Evolutionary conservation across 202 grass and related monocot genomes (phyloP).

Genomic region (Cymbopogon flexuosus): DNA sequence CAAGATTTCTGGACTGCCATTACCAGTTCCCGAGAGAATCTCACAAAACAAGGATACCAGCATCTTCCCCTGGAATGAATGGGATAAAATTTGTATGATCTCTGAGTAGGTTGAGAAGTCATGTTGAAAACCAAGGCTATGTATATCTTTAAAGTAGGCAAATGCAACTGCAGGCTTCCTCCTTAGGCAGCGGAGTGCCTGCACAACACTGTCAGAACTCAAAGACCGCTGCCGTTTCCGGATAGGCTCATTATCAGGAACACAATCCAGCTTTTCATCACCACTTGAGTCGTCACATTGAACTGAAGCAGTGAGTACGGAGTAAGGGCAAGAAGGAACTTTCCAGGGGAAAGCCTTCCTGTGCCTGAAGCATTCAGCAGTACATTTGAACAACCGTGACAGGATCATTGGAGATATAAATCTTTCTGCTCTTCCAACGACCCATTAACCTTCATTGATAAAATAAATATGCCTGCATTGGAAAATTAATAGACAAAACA

Average conservation of each 20-base stretch:
- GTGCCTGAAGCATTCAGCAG: constrained; percentile 22
- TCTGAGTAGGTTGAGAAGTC: constrained; percentile 51
- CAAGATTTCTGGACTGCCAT: constrained; percentile 22
- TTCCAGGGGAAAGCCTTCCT: background rate
- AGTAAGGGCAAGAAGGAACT: constrained; percentile 12
- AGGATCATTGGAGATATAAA: constrained; percentile 30
- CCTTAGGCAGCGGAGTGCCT: constrained; percentile 39
- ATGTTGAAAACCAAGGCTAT: constrained; percentile 53
- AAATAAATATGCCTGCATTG: background rate
- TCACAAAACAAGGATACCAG: constrained; percentile 51
- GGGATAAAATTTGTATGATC: constrained; percentile 46
- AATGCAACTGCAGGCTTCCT: constrained; percentile 47
- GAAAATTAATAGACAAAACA: background rate
- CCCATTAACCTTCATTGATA: background rate
- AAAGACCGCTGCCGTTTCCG: background rate
- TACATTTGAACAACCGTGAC: constrained; percentile 16
- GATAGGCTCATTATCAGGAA: background rate
- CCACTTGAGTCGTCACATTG: constrained; percentile 6
- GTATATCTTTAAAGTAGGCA: constrained; percentile 56
- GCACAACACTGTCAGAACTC: constrained; percentile 31
- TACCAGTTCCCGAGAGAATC: constrained; percentile 24
- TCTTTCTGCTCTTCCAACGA: background rate
- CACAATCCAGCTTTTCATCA: constrained; percentile 35
- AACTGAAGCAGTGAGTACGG: constrained; percentile 13
- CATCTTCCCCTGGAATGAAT: constrained; percentile 31